Evolutionary conservation across 2,329 filamentous ascomycete species (phyloP).

Genomic region (Aschersonia sp.): DNA sequence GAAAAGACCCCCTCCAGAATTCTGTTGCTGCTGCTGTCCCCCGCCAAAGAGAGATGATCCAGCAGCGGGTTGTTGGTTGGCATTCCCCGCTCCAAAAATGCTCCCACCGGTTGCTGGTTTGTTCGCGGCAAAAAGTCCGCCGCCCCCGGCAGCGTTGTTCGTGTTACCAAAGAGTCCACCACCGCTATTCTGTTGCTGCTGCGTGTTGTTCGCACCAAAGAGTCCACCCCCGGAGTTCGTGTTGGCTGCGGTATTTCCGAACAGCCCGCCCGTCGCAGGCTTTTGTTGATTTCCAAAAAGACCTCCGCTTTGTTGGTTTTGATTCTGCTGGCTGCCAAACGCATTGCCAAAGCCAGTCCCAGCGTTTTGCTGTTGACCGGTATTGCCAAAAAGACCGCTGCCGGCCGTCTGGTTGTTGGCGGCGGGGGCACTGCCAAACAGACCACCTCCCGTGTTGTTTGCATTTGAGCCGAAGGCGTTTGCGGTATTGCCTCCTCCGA

Average conservation of each 20-base stretch:
- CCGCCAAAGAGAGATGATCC: constrained; percentile 29
- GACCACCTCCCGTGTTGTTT: constrained; percentile 12
- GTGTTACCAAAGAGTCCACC: constrained; percentile 18
- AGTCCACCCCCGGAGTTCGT: constrained; percentile 23
- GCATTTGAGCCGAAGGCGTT: constrained; percentile 20
- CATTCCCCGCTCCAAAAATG: constrained; percentile 23
- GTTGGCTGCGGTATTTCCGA: constrained; percentile 16
- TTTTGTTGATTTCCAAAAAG: constrained; percentile 32
- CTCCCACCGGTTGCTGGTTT: constrained; percentile 21
- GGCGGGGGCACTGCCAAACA: constrained; percentile 24
- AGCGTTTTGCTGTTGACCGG: constrained; percentile 14
- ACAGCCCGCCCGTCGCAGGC: constrained; percentile 17
- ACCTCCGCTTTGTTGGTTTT: constrained; percentile 18
- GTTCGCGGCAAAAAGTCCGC: constrained; percentile 23
- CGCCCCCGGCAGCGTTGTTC: constrained; percentile 16
- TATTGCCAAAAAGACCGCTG: constrained; percentile 31
- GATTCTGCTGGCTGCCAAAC: constrained; percentile 20
- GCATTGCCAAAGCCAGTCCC: constrained; percentile 13
- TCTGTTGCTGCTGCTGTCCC: constrained; percentile 20
- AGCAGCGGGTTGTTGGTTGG: constrained; percentile 18
- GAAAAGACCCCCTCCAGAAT: constrained; percentile 33
- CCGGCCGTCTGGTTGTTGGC: constrained; percentile 17
- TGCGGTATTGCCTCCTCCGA: constrained; percentile 10
- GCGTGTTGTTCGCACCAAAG: constrained; percentile 27
- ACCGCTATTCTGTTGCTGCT: constrained; percentile 22